Evolutionary conservation across 2,329 filamentous ascomycete genomes (phyloP).

Genomic region (Phaeosphaeriaceae sp.): DNA sequence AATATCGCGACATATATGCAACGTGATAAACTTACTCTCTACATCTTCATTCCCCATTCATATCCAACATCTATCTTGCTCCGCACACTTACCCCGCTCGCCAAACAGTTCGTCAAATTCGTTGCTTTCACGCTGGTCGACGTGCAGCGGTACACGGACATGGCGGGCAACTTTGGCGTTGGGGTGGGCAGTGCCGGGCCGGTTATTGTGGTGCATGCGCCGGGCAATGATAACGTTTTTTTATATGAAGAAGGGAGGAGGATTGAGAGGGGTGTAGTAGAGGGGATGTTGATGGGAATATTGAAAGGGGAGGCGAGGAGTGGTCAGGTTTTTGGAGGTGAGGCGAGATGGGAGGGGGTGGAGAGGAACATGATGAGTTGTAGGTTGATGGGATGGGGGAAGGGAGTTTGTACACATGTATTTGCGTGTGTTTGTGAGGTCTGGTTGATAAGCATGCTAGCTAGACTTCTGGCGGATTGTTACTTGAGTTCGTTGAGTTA

Average conservation of each 20-base stretch:
- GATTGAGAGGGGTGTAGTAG: constrained; percentile 12
- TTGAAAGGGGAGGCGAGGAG: constrained; percentile 20
- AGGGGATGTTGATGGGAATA: constrained; percentile 28
- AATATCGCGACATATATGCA: constrained; percentile 28
- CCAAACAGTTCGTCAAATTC: constrained; percentile 22
- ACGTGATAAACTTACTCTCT: constrained; percentile 25
- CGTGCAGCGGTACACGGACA: constrained; percentile 22
- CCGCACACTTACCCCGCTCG: constrained; percentile 23
- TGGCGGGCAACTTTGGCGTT: constrained; percentile 29
- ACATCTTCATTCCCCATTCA: constrained; percentile 22
- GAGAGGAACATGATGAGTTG: constrained; percentile 17
- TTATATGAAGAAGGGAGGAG: constrained; percentile 18
- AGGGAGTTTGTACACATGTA: no score
- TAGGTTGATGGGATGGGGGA: neutral
- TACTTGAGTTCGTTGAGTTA: no score
- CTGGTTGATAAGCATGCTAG: no score
- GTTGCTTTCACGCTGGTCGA: constrained; percentile 28
- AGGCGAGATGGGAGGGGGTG: constrained; percentile 6
- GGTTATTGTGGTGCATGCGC: constrained; percentile 26
- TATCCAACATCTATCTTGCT: constrained; percentile 9
- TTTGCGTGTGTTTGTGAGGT: no score
- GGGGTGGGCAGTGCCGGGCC: constrained; percentile 4
- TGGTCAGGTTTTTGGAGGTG: constrained; percentile 25
- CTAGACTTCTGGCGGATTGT: no score
- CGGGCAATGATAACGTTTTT: constrained; percentile 30